Evolutionary conservation across 805 yeast genomes (phyloP), one percentile per base, ranked within the genome.

Genomic region (Isabelozyma heimii): DNA sequence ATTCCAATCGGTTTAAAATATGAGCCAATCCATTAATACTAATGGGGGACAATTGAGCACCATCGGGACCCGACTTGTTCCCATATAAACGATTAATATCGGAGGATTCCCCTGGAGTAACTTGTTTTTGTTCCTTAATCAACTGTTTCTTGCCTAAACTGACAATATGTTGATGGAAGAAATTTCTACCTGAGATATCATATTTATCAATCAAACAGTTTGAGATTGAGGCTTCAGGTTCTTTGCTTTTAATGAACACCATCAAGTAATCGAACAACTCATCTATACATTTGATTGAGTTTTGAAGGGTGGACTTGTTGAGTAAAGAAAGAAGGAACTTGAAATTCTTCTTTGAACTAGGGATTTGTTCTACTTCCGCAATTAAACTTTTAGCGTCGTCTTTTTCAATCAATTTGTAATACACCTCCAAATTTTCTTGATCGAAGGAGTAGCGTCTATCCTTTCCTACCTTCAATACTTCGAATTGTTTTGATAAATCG

Each of bases 151-250:
- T 84, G 4, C 96, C 97, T 48, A 87, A 75, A 8, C 87, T 80
- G 47, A 91, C 84, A 20, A 91, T 83, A 58, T 85, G 87, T 54
- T 89, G 89, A 63, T 91, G 98, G 58, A 91, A 80, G 59, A 91
- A 85, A 62, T 88, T 91, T 55, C 97, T 77, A 14, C 89, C 89
- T 47, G 86, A 83, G 41, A 91, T 82, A 58, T 91, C 97, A 7
- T 82, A 70, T 0, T 83, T 74, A 56, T 89, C 94, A 42, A 48
- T 65, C 40, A 69, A 62, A 9, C 62, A 55, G 41, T 58, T 54
- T 5, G 56, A 59, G 42, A 43, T 43, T 2, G 48, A 47, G 35
- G 52, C 46, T 6, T 48, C 44, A 16, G 45, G 44, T 7, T 50
- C 49, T 5, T 49, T 48, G 7, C 39, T 38, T 46, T 79, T 72